These are phyloP conservation scores for Prunella vulgaris DNA, from an alignment of 257 asterid species.

Conservation along the genomic window DNA sequence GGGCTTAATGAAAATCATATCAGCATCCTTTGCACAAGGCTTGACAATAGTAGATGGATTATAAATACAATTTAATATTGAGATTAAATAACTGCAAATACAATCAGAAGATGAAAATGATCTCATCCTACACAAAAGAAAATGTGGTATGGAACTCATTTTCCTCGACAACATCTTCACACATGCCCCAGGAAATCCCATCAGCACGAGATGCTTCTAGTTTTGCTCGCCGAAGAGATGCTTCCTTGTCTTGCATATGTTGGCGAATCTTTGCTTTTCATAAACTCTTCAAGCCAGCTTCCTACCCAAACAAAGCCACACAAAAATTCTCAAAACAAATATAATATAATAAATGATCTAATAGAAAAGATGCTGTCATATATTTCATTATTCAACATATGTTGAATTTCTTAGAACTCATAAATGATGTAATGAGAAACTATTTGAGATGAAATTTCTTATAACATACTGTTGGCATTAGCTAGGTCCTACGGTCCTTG, in stretches of 20 bases:
- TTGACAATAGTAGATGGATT: no score
- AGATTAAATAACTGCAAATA: no score
- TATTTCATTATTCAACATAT: slow-evolving; percentile 3
- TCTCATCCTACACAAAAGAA: slow-evolving; percentile 6
- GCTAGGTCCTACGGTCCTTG: slow-evolving; percentile 91
- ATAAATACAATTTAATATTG: no score
- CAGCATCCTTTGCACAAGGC: no score
- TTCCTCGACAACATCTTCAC: slow-evolving; percentile 94
- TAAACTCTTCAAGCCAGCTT: slow-evolving; percentile 69
- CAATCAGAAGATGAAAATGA: no score
- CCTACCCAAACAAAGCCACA: slow-evolving; percentile 50
- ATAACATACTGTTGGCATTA: slow-evolving; percentile 82
- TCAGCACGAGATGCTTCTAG: slow-evolving; percentile 81
- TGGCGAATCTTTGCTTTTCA: slow-evolving; percentile 56
- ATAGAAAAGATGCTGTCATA: background rate
- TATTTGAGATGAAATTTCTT: slow-evolving; percentile 5
- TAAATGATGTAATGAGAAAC: background rate
- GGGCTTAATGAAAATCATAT: no score
- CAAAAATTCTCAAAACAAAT: slow-evolving; percentile 6
- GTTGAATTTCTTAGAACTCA: background rate
- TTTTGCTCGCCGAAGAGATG: slow-evolving; percentile 84
- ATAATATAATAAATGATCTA: background rate
- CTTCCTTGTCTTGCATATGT: slow-evolving; percentile 88
- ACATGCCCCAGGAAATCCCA: slow-evolving; percentile 98
- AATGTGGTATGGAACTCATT: slow-evolving; percentile 54